Conservation (phyloP, 2,329 filamentous ascomycete genomes). For the Botryotinia calthae region DNA sequence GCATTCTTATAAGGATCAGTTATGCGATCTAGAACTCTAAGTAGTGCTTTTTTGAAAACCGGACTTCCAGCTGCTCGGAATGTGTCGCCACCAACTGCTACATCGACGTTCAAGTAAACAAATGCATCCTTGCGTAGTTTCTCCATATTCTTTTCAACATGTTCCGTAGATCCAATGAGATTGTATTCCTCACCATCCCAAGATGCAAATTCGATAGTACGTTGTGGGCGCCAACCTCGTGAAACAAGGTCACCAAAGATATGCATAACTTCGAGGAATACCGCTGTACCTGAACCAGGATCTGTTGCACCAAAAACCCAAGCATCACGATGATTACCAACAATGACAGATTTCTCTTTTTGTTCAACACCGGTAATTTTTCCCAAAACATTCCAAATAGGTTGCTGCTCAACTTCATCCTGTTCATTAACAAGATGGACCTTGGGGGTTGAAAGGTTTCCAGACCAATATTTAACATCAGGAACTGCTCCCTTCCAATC, state of each 20-base stretch:
- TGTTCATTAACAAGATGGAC: constrained; percentile 84
- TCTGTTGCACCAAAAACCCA: constrained; percentile 88
- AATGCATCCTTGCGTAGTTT: constrained; percentile 69
- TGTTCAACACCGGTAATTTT: constrained; percentile 83
- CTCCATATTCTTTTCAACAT: constrained; percentile 81
- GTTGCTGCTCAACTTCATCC: constrained; percentile 76
- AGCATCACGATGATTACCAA: constrained; percentile 91
- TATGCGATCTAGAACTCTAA: constrained; percentile 71
- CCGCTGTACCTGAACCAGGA: constrained; percentile 82
- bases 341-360: constrained; percentile 75
- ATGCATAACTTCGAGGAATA: constrained; percentile 84
- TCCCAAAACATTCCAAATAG: constrained; percentile 90
- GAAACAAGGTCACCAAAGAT: constrained; percentile 76
- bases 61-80: constrained; percentile 81
- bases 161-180: constrained; percentile 89
- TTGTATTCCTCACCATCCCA: constrained; percentile 97
- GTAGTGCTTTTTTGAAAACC: constrained; percentile 69
- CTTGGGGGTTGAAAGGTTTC: constrained; percentile 68
- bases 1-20: constrained; percentile 68
- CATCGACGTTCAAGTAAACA: constrained; percentile 89
- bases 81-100: constrained; percentile 70
- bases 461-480: constrained; percentile 82
- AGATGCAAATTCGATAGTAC: constrained; percentile 95
- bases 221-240: constrained; percentile 82
- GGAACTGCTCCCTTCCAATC: constrained; percentile 77